Evolutionary conservation across 768 basidiomycete species (phyloP).

Genomic region (Tremella yokohamensis): DNA sequence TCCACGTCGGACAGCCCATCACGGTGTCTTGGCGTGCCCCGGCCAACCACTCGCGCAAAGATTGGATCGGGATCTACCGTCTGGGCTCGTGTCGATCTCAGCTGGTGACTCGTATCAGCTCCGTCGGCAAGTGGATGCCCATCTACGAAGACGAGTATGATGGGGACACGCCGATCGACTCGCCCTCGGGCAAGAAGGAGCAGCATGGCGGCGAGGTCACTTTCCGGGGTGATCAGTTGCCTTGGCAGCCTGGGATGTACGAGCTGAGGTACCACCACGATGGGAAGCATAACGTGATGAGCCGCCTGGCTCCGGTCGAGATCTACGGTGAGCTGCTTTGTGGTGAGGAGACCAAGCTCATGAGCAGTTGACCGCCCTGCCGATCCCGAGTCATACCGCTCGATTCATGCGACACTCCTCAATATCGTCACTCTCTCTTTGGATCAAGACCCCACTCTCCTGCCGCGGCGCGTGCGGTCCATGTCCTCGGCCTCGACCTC

Average conservation of each 20-base stretch:
- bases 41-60: constrained; percentile 74
- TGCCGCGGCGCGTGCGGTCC: constrained; percentile 56
- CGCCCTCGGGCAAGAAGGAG: constrained; percentile 18
- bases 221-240: constrained; percentile 74
- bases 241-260: constrained; percentile 81
- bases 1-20: constrained; percentile 89
- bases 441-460: constrained; percentile 75
- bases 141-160: constrained; percentile 91
- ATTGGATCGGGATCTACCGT: constrained; percentile 84
- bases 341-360: constrained; percentile 13
- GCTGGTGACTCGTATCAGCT: constrained; percentile 76
- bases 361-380: constrained; percentile 67
- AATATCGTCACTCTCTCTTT: constrained; percentile 80
- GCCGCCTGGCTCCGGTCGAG: constrained; percentile 76
- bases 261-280: constrained; percentile 85
- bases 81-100: constrained; percentile 80
- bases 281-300: constrained; percentile 95
- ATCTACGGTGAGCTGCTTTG: constrained; percentile 67
- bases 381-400: constrained; percentile 60
- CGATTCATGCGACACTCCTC: constrained; percentile 65
- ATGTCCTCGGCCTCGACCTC: background rate
- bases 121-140: constrained; percentile 87
- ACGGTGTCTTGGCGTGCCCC: constrained; percentile 83
- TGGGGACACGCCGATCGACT: constrained; percentile 64
- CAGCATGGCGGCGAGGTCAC: constrained; percentile 59